A percentile compares a stretch with the other conserved stretches of the same genome.
Evolutionary conservation across 805 yeast genomes (phyloP).

Genomic region (Komagataella phaffii): DNA sequence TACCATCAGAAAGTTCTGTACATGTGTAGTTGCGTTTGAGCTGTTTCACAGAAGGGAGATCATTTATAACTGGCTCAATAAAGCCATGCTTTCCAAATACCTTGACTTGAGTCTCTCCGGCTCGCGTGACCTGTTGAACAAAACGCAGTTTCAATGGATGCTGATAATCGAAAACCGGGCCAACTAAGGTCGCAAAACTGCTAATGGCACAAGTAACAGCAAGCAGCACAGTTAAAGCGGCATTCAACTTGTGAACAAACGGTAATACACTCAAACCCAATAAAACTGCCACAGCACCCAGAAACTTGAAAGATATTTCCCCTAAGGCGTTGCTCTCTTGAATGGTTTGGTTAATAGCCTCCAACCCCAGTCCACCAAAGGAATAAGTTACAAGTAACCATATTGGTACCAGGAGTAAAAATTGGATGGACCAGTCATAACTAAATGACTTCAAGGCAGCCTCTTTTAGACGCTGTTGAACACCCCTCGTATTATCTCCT

Average conservation of each 20-base stretch:
- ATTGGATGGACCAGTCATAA: constrained; percentile 78
- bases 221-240: constrained; percentile 28
- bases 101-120: constrained; percentile 16
- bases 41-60: constrained; percentile 50
- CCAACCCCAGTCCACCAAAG: constrained; percentile 40
- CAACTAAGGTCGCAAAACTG: constrained; percentile 21
- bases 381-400: constrained; percentile 40
- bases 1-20: constrained; percentile 24
- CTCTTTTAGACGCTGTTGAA: constrained; percentile 10
- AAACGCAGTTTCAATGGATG: constrained; percentile 66
- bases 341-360: constrained; percentile 56
- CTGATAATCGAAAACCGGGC: constrained; percentile 43
- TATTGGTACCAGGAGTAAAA: constrained; percentile 52
- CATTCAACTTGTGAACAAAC: constrained; percentile 55
- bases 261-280: constrained; percentile 45
- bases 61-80: constrained; percentile 32
- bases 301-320: constrained; percentile 19
- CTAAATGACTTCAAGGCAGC: constrained; percentile 31
- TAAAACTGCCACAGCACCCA: constrained; percentile 20
- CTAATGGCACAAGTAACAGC: constrained; percentile 23
- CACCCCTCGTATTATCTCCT: neutral
- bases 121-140: constrained; percentile 44
- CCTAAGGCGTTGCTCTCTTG: constrained; percentile 48
- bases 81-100: constrained; percentile 36
- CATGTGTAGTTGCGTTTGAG: constrained; percentile 17